Evolutionary conservation across 164 flowering plant genomes (phyloP).

Genomic region (Sextonia rubra): DNA sequence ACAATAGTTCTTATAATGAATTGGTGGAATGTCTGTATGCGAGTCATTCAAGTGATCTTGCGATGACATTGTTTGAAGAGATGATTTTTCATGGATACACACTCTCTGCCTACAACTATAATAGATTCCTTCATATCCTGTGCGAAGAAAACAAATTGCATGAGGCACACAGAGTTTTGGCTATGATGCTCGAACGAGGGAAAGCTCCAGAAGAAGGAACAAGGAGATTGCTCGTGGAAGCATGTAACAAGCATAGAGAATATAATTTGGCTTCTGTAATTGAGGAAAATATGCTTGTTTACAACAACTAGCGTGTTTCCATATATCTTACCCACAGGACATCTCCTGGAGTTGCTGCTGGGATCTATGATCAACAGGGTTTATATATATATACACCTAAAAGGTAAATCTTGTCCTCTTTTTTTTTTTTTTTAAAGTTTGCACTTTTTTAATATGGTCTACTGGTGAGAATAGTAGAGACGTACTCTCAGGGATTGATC

Average conservation of each 20-base stretch:
- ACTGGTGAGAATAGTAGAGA: too few species aligned
- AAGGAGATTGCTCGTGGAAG: slow-evolving; percentile 15
- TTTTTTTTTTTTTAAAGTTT: too few species aligned
- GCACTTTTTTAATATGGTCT: too few species aligned
- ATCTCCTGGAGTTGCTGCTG: not conserved
- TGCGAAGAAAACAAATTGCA: slow-evolving; percentile 26
- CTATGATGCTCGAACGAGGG: slow-evolving; percentile 26
- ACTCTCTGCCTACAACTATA: slow-evolving; percentile 25
- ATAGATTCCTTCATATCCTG: slow-evolving; percentile 31
- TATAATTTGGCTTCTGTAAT: slow-evolving; percentile 10
- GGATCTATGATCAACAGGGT: not conserved
- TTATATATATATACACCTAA: too few species aligned
- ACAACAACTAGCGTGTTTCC: not conserved
- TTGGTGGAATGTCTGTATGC: slow-evolving; percentile 33
- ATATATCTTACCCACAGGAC: not conserved
- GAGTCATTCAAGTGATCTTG: slow-evolving; percentile 22
- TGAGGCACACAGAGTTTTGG: slow-evolving; percentile 29
- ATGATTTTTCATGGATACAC: slow-evolving; percentile 35
- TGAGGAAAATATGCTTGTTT: slow-evolving; percentile 11
- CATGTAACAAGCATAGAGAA: slow-evolving; percentile 13
- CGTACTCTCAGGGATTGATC: too few species aligned
- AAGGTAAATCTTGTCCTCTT: too few species aligned
- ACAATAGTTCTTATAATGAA: slow-evolving; percentile 29
- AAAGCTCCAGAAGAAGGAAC: slow-evolving; percentile 15
- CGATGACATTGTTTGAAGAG: slow-evolving; percentile 41